Base-by-base conservation (phyloP, 805 yeast genomes). In the Starmera caribaea region DNA sequence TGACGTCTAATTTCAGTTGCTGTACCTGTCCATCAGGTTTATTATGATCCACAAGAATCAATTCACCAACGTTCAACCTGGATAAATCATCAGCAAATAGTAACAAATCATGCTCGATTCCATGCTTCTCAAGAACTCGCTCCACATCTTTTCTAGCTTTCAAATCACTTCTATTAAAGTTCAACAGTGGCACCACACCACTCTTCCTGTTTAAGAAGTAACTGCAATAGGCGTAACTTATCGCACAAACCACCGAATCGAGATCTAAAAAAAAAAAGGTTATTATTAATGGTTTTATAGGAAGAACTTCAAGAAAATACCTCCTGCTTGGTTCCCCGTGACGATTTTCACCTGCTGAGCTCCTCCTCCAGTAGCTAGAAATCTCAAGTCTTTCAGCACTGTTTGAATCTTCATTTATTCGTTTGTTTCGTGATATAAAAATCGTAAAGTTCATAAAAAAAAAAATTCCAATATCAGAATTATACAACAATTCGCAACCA, bases 11-110 rank as follows among this genome's bases (percentile, higher is more conserved):
- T 11, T 63, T 49, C 35, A 55, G 55, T 8, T 52, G 42, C 14
- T 51, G 54, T 2, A 61, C 55, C 26, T 53, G 67, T 12, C 78
- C 83, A 47, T 72, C 88, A 21, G 79, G 66, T 29, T 65, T 63
- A 51, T 90, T 88, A 59, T 87, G 96, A 55, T 90, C 98, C 2
- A 92, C 96, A 31, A 90, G 62, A 3, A 79, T 66, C 16, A 85
- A 61, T 10, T 68, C 65, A 1, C 68, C 38, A 2, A 59, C 38
- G 16, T 38, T 30, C 46, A 53, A 50, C 38, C 21, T 33, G n/a
- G 47, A 46, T 32, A 84, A 58, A 49, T 89, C 96, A 41, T 89
- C 95, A 16, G 66, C 57, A 54, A 78, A 90, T 39, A 75, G 68
- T 14, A 92, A 59, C 42, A 69, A 58, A 8, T 69, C 68, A 4